Evolutionary conservation across 345 rosid species (phyloP), one percentile per base, ranked within the genome.

Genomic region (Combretum micranthum): DNA sequence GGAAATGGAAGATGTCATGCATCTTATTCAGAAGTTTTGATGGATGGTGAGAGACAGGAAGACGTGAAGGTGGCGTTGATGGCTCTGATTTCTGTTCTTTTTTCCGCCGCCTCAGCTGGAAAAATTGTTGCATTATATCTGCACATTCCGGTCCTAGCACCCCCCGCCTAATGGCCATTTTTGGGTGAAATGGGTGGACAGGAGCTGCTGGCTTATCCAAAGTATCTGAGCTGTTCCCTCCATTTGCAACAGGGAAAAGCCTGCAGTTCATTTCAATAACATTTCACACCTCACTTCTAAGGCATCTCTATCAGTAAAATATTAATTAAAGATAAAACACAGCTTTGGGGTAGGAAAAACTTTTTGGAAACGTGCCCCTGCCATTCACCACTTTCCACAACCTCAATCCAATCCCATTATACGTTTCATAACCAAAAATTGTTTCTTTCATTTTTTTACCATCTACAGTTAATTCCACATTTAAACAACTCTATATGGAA

Each of bases 161-260:
- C 56, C 94, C 95, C 1, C 94, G 81, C 47, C 96, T 77, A 58
- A 93, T 79, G 21, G 65, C 75, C 91, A 93, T 89, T 20, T 83
- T 93, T 13, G 99, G 92, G 69, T 93, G 99, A 70, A 87, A 93
- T 6, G 97, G 97, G 65, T 89, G 99, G 44, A 75, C 82, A 2
- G 95, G 97, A 59, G 94, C 75, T 39, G 84, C 70, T 15, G 90
- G 88, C 75, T 87, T 87, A 47, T 83, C 87, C 1, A 79, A 58
- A 21, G 8, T 54, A 64, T 72, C 83, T 15, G 77, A 69, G 14
- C 69, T 75, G 52, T 61, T 69, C 53, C 68, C 75, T 60, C 70
- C 78, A 20, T 51, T 78, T 53, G 70, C 85, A 47, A 66, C 77
- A 17, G 90, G 88, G 61, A 93, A 85, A 43, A 89, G 83, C 59